A percentile compares a stretch with the other conserved stretches of the same genome.
Conservation (phyloP, 2,329 filamentous ascomycete genomes). For the Calonectria honghensis region DNA sequence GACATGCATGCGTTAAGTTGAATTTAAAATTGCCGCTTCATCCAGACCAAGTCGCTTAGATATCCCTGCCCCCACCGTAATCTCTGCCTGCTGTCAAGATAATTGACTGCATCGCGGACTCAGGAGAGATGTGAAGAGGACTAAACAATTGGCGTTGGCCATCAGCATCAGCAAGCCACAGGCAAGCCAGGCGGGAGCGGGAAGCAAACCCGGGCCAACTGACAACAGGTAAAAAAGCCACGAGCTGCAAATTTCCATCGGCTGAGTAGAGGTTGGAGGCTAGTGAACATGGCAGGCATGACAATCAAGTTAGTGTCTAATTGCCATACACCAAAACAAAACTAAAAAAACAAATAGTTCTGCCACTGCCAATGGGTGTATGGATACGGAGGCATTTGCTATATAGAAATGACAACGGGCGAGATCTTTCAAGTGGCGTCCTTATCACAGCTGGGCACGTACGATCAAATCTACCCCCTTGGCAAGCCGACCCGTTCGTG, state of each 20-base stretch:
- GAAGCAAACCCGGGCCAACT: conserved; percentile 2
- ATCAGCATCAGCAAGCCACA: conserved; percentile 1
- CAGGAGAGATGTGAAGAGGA: not conserved
- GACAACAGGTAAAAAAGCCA: not conserved
- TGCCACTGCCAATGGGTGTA: not conserved
- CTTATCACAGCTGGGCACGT: conserved; percentile 1
- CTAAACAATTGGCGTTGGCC: not conserved
- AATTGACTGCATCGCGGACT: not conserved
- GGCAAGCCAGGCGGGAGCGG: conserved; percentile 4
- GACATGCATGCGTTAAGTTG: not conserved
- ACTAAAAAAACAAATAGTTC: not conserved
- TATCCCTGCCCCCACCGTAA: not conserved
- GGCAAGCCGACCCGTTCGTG: conserved; percentile 4
- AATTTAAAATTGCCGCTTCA: not conserved
- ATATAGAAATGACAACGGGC: not conserved
- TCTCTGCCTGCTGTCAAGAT: not conserved
- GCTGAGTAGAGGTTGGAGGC: not conserved
- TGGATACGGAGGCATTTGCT: not conserved
- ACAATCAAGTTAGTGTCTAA: not conserved
- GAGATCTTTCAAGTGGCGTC: not conserved
- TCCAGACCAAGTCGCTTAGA: not conserved
- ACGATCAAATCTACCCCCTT: conserved; percentile 2
- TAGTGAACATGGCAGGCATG: not conserved
- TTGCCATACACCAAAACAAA: not conserved
- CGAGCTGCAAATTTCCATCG: not conserved